Base-by-base conservation (phyloP, 108 stramenopile species). In the Pseudonitzschia multistriata region DNA sequence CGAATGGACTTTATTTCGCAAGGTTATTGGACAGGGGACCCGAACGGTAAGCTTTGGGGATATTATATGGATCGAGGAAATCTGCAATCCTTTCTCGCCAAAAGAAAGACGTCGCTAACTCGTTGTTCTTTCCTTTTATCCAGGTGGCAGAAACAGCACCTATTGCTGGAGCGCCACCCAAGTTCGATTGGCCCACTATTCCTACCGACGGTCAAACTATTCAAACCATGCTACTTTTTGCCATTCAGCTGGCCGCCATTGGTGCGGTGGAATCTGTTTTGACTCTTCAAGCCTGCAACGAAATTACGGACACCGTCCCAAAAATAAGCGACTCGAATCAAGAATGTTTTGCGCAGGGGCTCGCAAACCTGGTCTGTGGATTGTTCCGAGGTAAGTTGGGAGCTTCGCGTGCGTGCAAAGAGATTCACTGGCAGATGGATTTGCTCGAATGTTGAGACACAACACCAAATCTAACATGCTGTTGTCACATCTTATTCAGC, bases 251-350 rank as follows among this genome's bases (percentile, higher is more conserved):
- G 17, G 80, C 84, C 29, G 69, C 74, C 39, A 82, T 85, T 64
- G 84, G 84, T 2, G 72, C 62, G 40, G 76, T 85, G 42, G 84
- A 85, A 61, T 85, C 84, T 21, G 74, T 84, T 5, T 63, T 84
- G 56, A 84, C 83, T 21, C 67, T 84, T 19, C 77, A 84, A 35
- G 80, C 80, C 24, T 76, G 74, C 62, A 72, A 85, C 70, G 84
- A 85, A 74, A 81, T 85, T 48, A 81, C 81, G 30, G 81, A 81
- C 42, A 81, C 78, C 27, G 78, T 82, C 14, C 79, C 81, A 27
- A 72, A 77, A 50, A 71, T 81, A 28, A 48, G 63, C 40, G 79
- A 79, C 54, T 79, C 77, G 29, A 79, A 81, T 66, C 84, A 82
- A 42, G 84, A 85, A 60, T 69, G 72, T 27, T 81, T 85, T 61